A percentile compares a stretch with the other conserved stretches of the same genome.
phyloP scores from a whole-genome alignment of 2,329 filamentous ascomycete species.

The Ascocoryne sarcoides region DNA sequence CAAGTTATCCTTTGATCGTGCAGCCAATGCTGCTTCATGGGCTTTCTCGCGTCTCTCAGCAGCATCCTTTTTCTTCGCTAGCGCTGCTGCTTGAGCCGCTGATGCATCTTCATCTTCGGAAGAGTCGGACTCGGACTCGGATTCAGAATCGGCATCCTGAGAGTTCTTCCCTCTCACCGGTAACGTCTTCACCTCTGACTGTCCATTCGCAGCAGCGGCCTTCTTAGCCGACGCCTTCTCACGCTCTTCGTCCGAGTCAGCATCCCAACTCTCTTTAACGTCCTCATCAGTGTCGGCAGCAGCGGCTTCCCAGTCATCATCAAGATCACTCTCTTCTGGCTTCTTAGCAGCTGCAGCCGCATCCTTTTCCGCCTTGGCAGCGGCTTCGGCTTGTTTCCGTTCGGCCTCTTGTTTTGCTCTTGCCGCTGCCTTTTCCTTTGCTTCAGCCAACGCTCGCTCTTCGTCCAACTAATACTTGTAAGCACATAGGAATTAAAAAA shows the following conservation, averaged over 20 bases:
- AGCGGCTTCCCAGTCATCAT: slow-evolving; percentile 84
- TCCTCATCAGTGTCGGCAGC: slow-evolving; percentile 67
- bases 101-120: slow-evolving; percentile 65
- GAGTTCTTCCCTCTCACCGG: slow-evolving; percentile 16
- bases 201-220: slow-evolving; percentile 13
- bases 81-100: slow-evolving; percentile 64
- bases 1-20: slow-evolving; percentile 86
- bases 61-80: slow-evolving; percentile 77
- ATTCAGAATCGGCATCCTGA: slow-evolving; percentile 51
- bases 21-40: slow-evolving; percentile 84
- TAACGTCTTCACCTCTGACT: slow-evolving; percentile 14
- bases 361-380: slow-evolving; percentile 51
- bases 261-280: slow-evolving; percentile 94
- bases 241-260: slow-evolving; percentile 62
- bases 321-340: slow-evolving; percentile 51
- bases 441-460: slow-evolving; percentile 69
- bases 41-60: slow-evolving; percentile 82
- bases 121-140: slow-evolving; percentile 47
- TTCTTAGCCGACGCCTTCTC: slow-evolving; percentile 32
- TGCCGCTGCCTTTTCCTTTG: slow-evolving; percentile 68
- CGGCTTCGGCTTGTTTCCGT: slow-evolving; percentile 51
- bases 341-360: slow-evolving; percentile 45
- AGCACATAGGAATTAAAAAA: slow-evolving; percentile 15
- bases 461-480: slow-evolving; percentile 50
- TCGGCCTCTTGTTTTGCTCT: slow-evolving; percentile 61